Evolutionary conservation across 2,329 filamentous ascomycete genomes (phyloP), one percentile per base, ranked within the genome.

Genomic region (Aureobasidium sp.): DNA sequence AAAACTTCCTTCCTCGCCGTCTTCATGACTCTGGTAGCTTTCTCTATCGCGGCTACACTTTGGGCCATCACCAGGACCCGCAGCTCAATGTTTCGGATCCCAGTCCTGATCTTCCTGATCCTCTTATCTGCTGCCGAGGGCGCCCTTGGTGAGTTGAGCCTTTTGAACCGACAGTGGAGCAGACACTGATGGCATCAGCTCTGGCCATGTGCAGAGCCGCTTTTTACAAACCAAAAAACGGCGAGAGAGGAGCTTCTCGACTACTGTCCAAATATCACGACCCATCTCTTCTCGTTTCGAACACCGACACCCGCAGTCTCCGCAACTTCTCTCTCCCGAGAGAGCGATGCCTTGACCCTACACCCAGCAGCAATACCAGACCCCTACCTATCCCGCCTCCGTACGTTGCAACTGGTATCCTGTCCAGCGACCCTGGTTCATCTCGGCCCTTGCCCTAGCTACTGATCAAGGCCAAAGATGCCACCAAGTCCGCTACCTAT

Each of bases 281-380:
- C 27, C 10, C 11, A 1, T 27, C 15, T 18, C 15, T 20, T 25
- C 6, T 3, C 15, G 31, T n/a, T n/a, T n/a, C n/a, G n/a, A n/a
- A n/a, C n/a, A n/a, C n/a, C n/a, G n/a, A n/a, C n/a, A 31, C 25
- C 5, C 7, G 15, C 1, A 7, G 15, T 3, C 1, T 27, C 8
- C 47, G 47, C 16, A 50, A 50, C 47, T 50, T 50, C 27, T n/a
- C 27, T 3, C 15, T 50, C 0, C 47, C 47, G 0, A 50, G 47
- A 20, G 47, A 31, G 6, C 47, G 47, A 4, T 50, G 47, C 16
- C 18, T 50, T 0, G 47, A 50, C 15, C 3, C 27, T 8, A 10
- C 7, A 4, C 16, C 47, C 7, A 23, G 7, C 4, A 4, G 1
- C 6, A 2, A 18, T 8, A 16, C 47, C 1, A 16, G 6, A 18